Percentiles rank a stretch among this genome's conserved stretches.
phyloP scores from a whole-genome alignment of 345 rosid genomes.

The Bretschneidera sinensis region DNA sequence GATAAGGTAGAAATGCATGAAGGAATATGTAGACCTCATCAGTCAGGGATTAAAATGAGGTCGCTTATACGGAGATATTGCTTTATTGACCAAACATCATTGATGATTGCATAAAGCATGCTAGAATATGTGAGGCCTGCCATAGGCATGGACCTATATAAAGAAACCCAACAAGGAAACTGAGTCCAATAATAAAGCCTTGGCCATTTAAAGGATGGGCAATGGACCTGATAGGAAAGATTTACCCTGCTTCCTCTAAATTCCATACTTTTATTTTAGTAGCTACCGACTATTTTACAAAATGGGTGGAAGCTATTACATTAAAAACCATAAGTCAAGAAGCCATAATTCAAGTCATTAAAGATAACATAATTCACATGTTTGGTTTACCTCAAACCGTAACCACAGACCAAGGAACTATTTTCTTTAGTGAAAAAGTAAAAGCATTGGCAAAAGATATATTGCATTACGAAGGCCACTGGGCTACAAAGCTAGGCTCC shows the following conservation, averaged over 20 bases:
- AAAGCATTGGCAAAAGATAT: not conserved
- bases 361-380: no score
- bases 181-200: not conserved
- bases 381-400: not conserved
- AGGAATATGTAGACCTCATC: not conserved
- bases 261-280: not conserved
- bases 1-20: not conserved
- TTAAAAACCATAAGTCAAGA: no score
- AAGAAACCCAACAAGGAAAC: not conserved
- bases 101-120: not conserved
- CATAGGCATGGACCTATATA: not conserved
- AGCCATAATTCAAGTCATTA: no score
- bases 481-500: no score
- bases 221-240: not conserved
- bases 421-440: not conserved
- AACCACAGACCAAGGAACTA: not conserved
- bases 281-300: no score
- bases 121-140: not conserved
- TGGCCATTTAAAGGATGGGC: constrained; percentile 1
- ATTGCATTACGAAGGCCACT: no score
- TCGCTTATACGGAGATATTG: no score
- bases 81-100: not conserved
- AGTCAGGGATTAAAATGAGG: not conserved
- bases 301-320: no score
- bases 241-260: not conserved